Evolutionary conservation across 192 early-diverging fungal species (phyloP).

Genomic region (Backusella tuberculispora): DNA sequence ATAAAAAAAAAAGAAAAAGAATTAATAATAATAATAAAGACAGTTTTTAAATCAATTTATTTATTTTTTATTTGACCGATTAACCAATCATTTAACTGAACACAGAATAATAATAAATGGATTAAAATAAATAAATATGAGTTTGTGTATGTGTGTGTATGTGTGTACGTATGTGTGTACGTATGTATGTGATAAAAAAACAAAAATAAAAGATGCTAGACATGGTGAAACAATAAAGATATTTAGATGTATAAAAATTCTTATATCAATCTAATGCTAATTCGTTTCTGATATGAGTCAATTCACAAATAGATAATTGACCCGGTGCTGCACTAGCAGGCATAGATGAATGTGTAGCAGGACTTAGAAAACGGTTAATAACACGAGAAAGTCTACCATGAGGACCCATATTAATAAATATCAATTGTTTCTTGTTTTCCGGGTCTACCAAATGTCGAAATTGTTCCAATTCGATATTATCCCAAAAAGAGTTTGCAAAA

Average conservation of each 20-base stretch:
- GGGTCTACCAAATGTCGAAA: conserved; percentile 58
- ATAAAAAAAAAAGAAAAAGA: conserved; percentile 19
- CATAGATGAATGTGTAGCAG: conserved; percentile 84
- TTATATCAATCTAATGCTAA: background rate
- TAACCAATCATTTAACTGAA: no score
- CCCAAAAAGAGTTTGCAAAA: conserved; percentile 67
- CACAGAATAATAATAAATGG: background rate
- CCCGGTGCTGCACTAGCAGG: conserved; percentile 86
- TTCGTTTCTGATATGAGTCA: conserved; percentile 36
- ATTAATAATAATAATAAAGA: background rate
- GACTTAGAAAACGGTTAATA: conserved; percentile 84
- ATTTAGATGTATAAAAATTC: no score
- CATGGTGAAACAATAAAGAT: background rate
- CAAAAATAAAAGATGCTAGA: background rate
- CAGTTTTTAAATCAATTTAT: background rate
- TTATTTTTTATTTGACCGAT: conserved; percentile 1
- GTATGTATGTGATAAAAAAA: background rate
- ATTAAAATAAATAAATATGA: background rate
- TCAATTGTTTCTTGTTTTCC: conserved; percentile 63
- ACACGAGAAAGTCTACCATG: conserved; percentile 85
- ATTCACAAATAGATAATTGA: conserved; percentile 80
- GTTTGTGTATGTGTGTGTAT: background rate
- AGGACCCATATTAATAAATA: conserved; percentile 92
- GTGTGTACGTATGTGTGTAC: background rate
- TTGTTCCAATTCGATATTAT: conserved; percentile 78